Evolutionary conservation across 768 basidiomycete genomes (phyloP), one percentile per base, ranked within the genome.

Genomic region (Pleurotus tuoliensis): DNA sequence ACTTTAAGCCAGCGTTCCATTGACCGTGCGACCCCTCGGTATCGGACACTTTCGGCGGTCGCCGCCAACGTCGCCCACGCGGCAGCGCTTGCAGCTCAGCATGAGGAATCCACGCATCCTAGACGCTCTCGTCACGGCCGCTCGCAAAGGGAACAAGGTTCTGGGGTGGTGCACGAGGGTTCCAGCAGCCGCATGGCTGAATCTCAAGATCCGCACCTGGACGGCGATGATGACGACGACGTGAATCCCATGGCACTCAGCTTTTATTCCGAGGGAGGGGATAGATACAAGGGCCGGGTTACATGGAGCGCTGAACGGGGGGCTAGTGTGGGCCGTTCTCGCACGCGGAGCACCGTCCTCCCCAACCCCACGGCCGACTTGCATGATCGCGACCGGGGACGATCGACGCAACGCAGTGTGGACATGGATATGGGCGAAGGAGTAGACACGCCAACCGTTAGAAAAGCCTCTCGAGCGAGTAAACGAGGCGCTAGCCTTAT

Each of bases 401-500:
- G 84, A 47, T 63, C 79, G 8, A 61, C 76, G 18, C 73, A 73
- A 34, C 77, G 80, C 12, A 71, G 74, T 7, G 62, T 57, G 25
- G 74, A 68, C 30, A 47, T 55, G 16, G 64, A 64, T 12, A 22
- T 60, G 6, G 68, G 66, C 40, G 22, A 66, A 30, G 61, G 72
- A 49, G 51, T 66, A 41, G 57, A 67, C 56, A 38, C 66, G 6
- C 56, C 61, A 2, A 62, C 69, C 2, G 61, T 64, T 20, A 66
- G 71, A n/a, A 73, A 76, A 37, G 70, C 73, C 57, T 87, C 87
- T n/a, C 77, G 85, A 46, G 83, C 84, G 6, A 87, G 84, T 62
- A 80, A 84, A 58, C 80, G 83, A 59, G 82, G 87, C 27, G 87
- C 88, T 4, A 84, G 84, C 2, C 86, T 96, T 75, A 82, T 95